Evolutionary conservation across 441 rosid species (phyloP), one percentile per base, ranked within the genome.

Genomic region (Pelargonium exstipulatum): DNA sequence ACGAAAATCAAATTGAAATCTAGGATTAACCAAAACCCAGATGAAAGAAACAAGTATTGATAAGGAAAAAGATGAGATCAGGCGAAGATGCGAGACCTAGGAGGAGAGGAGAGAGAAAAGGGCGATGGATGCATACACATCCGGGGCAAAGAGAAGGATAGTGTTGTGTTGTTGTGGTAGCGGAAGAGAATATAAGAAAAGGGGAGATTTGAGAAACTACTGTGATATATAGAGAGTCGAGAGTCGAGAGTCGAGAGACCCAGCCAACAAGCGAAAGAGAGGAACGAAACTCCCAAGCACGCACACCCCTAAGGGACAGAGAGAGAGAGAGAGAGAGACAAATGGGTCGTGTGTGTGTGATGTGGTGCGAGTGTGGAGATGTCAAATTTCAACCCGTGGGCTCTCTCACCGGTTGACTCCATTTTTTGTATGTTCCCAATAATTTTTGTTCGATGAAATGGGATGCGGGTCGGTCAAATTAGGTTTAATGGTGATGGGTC

Each of bases 271-370:
- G 9, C 22, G 67, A 55, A 66, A 71, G 65, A 67, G 69, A 65
- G 73, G 68, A 4, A 73, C 79, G 82, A 83, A 77, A 81, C 87
- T 84, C 83, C 78, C 67, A 75, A 77, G 76, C 74, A 45, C 42
- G 42, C 42, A 37, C 42, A 26, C 32, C 4, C 32, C 32, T 26
- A 3, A 26, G 42, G 9, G 9, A 37, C 62, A 40, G 66, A 69
- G 71, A 35, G 65, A 22, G 46, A 37, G 69, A 64, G 22, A 13
- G 43, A 66, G 72, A 51, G 64, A 18, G 17, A 35, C 8, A 5
- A 35, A 35, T 35, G 40, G 40, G 40, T 35, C 40, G 40, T 35
- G 40, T 35, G 40, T 37, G 42, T 37, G 35, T 29, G 35, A 29
- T 29, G 35, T 29, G 35, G 35, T 29, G 35, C 35, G 35, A 29